Base-by-base conservation (phyloP, 345 rosid genomes). In the Erucastrum elatum region DNA sequence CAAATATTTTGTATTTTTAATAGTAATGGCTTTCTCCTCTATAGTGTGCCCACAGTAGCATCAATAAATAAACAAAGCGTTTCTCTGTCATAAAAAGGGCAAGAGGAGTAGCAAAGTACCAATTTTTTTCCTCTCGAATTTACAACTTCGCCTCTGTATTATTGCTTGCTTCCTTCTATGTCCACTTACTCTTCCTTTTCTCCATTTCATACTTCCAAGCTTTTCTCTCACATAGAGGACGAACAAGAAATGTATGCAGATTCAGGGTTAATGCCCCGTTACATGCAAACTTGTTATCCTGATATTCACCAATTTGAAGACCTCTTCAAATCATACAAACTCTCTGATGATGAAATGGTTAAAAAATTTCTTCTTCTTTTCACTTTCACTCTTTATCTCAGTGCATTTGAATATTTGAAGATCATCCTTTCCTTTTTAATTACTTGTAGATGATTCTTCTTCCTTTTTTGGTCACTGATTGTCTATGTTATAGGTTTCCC, bases 261-360 rank as follows among this genome's bases (percentile, higher is more conserved):
- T 70, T 83, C 91, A 17, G 96, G 89, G 6, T 62, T 88, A 9
- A 81, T 91, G 88, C 85, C 83, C 71, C 94, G 89, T 49, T 90
- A 88, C 81, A 73, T 88, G 89, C 97, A 88, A 80, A 84, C 78
- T 25, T 85, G 85, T 75, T 82, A 82, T 76, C 89, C 81, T 56
- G 98, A 94, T 71, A 80, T 84, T 79, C 90, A 85, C 71, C 98
- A 84, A 66, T 87, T 90, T 62, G 97, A 91, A 63, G 99, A 90
- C 74, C 89, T 84, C 80, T 91, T 84, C 80, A 86, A 88, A 72
- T 77, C 85, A 66, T 91, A 88, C 77, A 89, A 85, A 82, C 70
- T 86, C 81, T 82, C 84, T 80, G 88, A 71, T 83, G 88, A 73
- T 81, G 87, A 91, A 46, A 64, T 84, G 93, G 98, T 79, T 82